These are phyloP conservation scores for Mucor racemosus DNA, from an alignment of 371 early-diverging fungal genomes.

Conservation along the genomic window DNA sequence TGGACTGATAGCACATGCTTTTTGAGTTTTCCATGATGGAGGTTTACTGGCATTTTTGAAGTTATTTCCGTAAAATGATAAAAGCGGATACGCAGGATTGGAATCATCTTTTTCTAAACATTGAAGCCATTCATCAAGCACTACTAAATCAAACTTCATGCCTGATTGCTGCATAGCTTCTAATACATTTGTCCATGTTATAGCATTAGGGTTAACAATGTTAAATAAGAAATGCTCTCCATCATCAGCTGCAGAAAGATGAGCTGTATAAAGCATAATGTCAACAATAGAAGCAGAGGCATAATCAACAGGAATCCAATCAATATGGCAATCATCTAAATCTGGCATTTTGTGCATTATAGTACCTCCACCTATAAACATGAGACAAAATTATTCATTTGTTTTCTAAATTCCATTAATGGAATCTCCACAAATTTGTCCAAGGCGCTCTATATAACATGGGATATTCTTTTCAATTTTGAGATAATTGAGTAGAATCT, in stretches of 20 bases:
- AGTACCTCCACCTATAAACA: no score
- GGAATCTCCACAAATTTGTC: constrained; percentile 50
- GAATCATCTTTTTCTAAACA: constrained; percentile 31
- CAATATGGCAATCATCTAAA: no score
- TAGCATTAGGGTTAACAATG: neutral
- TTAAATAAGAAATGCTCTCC: no score
- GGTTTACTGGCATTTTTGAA: constrained; percentile 12
- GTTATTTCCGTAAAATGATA: constrained; percentile 38
- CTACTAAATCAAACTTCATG: constrained; percentile 32
- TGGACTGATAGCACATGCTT: neutral
- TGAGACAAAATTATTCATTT: no score
- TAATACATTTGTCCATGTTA: no score
- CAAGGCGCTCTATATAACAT: constrained; percentile 42
- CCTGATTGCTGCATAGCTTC: no score
- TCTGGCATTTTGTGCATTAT: no score
- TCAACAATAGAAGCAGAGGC: no score
- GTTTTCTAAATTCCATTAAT: no score
- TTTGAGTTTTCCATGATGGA: neutral
- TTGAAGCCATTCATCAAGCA: constrained; percentile 36
- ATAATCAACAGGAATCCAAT: no score
- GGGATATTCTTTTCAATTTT: constrained; percentile 40
- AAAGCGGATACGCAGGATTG: constrained; percentile 41
- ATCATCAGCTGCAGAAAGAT: no score
- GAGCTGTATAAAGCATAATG: no score
- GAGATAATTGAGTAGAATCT: constrained; percentile 37